These are phyloP conservation scores for Papilionanthe hybrid DNA, from an alignment of 116 monocot genomes.

Conservation along the genomic window DNA sequence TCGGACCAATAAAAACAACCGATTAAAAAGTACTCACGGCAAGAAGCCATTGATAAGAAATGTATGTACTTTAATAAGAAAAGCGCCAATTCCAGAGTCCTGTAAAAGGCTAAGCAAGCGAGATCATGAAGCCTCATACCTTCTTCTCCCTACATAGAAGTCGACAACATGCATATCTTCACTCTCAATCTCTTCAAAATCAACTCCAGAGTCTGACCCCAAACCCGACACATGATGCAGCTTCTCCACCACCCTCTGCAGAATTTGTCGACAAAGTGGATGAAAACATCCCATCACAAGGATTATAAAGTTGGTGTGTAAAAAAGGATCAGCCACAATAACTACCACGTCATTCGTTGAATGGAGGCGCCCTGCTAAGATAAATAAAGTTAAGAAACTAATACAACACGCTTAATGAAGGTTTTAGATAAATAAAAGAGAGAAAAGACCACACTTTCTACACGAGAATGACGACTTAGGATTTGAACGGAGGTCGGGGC, in stretches of 20 bases:
- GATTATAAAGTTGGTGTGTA: slow-evolving; percentile 84
- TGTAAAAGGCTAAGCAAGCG: slow-evolving; percentile 64
- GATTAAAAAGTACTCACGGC: neutral
- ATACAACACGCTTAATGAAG: neutral
- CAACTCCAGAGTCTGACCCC: slow-evolving; percentile 13
- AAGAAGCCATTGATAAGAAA: neutral
- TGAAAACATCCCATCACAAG: slow-evolving; percentile 85
- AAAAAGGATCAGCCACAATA: slow-evolving; percentile 59
- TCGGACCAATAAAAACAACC: neutral
- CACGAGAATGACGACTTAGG: slow-evolving; percentile 27
- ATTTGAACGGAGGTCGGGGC: slow-evolving; percentile 38
- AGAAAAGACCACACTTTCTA: slow-evolving; percentile 26
- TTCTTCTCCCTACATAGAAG: slow-evolving; percentile 55
- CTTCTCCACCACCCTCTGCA: slow-evolving; percentile 38
- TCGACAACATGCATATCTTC: slow-evolving; percentile 56
- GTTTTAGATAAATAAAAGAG: neutral
- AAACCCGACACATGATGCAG: slow-evolving; percentile 25
- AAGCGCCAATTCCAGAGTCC: slow-evolving; percentile 73
- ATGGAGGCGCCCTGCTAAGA: slow-evolving; percentile 16
- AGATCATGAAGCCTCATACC: slow-evolving; percentile 81
- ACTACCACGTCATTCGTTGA: slow-evolving; percentile 44
- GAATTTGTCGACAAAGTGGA: slow-evolving; percentile 41
- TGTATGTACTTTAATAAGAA: slow-evolving; percentile 42
- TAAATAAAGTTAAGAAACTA: neutral
- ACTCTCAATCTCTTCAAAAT: slow-evolving; percentile 39